Evolutionary conservation across 495 filamentous ascomycete genomes (phyloP).

Genomic region (Penicillium samsonianum): DNA sequence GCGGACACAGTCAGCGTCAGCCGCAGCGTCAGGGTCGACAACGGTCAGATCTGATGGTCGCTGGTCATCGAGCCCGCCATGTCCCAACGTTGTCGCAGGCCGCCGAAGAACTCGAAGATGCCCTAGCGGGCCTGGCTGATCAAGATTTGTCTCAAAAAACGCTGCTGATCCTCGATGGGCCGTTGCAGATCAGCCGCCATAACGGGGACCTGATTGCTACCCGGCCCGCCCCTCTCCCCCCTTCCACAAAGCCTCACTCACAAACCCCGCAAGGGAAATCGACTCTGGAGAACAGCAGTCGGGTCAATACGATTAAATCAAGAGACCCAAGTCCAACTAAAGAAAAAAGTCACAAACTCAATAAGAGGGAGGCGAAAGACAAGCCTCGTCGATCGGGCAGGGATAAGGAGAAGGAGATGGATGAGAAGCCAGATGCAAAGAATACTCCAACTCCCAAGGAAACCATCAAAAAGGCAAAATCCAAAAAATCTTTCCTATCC

Average conservation of each 20-base stretch:
- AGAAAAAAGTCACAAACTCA: background rate
- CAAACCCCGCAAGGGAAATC: background rate
- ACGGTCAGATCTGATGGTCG: background rate
- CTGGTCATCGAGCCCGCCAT: constrained; percentile 18
- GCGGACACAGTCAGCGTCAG: background rate
- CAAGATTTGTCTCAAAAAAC: constrained; percentile 14
- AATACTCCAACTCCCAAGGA: background rate
- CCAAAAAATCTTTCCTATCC: constrained; percentile 11
- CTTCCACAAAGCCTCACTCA: constrained; percentile 28
- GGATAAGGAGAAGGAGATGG: constrained; percentile 5
- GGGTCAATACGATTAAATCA: background rate
- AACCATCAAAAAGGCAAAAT: constrained; percentile 4
- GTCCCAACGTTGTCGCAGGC: constrained; percentile 34
- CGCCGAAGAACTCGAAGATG: constrained; percentile 36
- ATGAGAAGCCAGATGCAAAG: background rate
- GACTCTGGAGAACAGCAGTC: background rate
- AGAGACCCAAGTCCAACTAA: background rate
- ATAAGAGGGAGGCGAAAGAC: background rate
- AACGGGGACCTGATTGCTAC: constrained; percentile 41
- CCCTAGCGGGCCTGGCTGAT: constrained; percentile 29
- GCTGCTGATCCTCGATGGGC: constrained; percentile 28
- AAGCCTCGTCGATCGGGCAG: constrained; percentile 3
- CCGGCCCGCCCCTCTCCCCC: constrained; percentile 40
- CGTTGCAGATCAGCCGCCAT: constrained; percentile 42
- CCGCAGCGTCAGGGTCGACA: background rate